Percentiles rank a stretch among this genome's conserved stretches.
These are phyloP conservation scores for Kappamyces sp. DNA, from an alignment of 192 early-diverging fungal species.

Conservation along the genomic window DNA sequence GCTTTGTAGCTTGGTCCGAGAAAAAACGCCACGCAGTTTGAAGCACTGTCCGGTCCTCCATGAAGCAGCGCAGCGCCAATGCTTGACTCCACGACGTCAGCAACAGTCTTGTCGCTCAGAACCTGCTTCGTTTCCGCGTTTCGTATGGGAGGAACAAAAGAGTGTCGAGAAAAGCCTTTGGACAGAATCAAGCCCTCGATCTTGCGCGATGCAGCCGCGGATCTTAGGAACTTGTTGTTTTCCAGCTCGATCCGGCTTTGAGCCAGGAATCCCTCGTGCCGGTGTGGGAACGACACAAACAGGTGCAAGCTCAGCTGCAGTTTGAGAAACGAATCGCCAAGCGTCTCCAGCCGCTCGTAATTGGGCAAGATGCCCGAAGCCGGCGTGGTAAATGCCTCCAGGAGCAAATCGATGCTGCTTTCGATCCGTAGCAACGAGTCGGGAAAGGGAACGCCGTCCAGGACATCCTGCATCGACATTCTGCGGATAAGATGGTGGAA, in stretches of 20 bases:
- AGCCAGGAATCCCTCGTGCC: slow-evolving; percentile 57
- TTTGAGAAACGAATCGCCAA: slow-evolving; percentile 89
- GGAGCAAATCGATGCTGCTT: slow-evolving; percentile 21
- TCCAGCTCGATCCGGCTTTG: slow-evolving; percentile 58
- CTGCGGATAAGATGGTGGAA: slow-evolving; percentile 31
- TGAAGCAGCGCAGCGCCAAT: slow-evolving; percentile 69
- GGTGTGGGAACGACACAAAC: slow-evolving; percentile 65
- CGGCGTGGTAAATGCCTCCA: slow-evolving; percentile 66
- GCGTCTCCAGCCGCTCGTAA: slow-evolving; percentile 84
- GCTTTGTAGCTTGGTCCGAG: slow-evolving; percentile 18
- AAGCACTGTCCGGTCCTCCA: slow-evolving; percentile 32
- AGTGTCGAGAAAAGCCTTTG: slow-evolving; percentile 34
- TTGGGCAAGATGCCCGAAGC: slow-evolving; percentile 59
- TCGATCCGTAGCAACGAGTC: not conserved
- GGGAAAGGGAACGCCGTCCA: not conserved
- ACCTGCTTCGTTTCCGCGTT: slow-evolving; percentile 6
- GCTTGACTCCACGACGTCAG: slow-evolving; percentile 79
- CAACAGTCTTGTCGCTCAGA: slow-evolving; percentile 79
- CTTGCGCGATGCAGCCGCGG: slow-evolving; percentile 39
- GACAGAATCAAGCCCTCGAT: slow-evolving; percentile 55
- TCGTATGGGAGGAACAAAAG: slow-evolving; percentile 30
- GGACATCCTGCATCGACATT: slow-evolving; percentile 27
- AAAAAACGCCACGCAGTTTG: slow-evolving; percentile 25
- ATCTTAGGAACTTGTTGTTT: slow-evolving; percentile 60
- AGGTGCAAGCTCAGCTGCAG: slow-evolving; percentile 64